Base-by-base conservation (phyloP, 805 yeast species). In the Candida rishiriensis region DNA sequence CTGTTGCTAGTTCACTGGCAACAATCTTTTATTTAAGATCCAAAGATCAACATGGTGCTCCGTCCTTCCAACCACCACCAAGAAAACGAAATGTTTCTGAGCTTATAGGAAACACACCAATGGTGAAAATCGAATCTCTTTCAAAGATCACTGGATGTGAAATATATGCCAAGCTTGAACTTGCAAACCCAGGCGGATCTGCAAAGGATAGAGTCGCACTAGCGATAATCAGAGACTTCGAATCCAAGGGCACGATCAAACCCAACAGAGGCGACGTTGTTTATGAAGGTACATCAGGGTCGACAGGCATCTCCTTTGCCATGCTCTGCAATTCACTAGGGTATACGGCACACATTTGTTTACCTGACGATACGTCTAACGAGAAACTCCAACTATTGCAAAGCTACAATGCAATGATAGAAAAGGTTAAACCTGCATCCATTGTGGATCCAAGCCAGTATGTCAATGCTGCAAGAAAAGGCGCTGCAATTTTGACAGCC, bases 281-380 rank as follows among this genome's bases (percentile, higher is more conserved):
- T 1, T 89, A 82, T 62, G 99, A 91, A 67, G 99, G 99, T 8
- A 93, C 99, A 0, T 83, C 93, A 10, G 99, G 99, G 0, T 89
- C 97, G 0, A 91, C 99, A 0, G 99, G 99, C 3, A 93, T 93
- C 11, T 87, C 96, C 1, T 76, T 91, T 54, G 96, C 97, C 0
- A 79, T 89, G 64, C 72, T 93, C n/a, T 87, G 95, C 50, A 80
- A 88, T 53, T 85, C 96, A 0, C 62, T 86, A 41, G 99, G 99
- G 0, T 90, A 90, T 61, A 79, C 76, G 16, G 86, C 96, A 0
- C 97, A 89, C 56, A 93, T 91, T n/a, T 90, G 95, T 40, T 69
- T 93, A 9, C 98, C 98, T 0, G 93, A 89, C 59, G 99, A 91
- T 57, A 93, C 98, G 0, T 83, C 95, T 0, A 70, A 70, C 2